Evolutionary conservation across 371 early-diverging fungal species (phyloP), one percentile per base, ranked within the genome.

Genomic region (Smittium culicis): DNA sequence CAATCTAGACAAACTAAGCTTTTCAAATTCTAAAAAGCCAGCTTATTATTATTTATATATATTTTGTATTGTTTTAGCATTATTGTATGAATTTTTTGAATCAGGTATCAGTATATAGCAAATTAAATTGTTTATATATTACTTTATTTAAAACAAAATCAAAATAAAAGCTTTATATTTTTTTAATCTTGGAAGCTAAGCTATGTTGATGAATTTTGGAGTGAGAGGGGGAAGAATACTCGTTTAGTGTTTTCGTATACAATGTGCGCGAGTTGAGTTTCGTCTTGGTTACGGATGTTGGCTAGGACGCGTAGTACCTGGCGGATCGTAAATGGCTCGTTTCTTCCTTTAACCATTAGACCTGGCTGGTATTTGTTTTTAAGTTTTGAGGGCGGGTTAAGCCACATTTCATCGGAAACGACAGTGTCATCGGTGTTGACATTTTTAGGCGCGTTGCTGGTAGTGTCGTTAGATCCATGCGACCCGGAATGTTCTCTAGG

Each of bases 241-340:
- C 58, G 16, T n/a, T 54, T 0, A 0, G 81, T 77, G 69, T 77
- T 83, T 2, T 61, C 70, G 34, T 68, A 79, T 34, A 73, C 55
- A 25, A 31, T 62, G 35, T 25, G 67, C 0, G 78, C 77, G 33
- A 81, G 67, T 30, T 71, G 71, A 16, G 24, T 65, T 45, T 70
- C 69, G 35, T 32, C 8, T 5, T 69, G 59, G 35, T 57, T 69
- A 30, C 74, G 69, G 56, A 78, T 66, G 24, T 33, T 30, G 1
- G 79, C 73, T 29, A 81, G 31, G 2, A 76, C 73, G 28, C 60
- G 35, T 17, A 80, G 61, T 16, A 79, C 78, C 74, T 82, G 83
- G 81, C 86, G 82, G 34, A 89, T 80, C 5, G 80, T 79, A 70
- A 88, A 88, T 0, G 94, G 91, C 73, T 94, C 94, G 67, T 91